Base-by-base conservation (phyloP, 371 early-diverging fungal species). In the Massospora cicadina region DNA sequence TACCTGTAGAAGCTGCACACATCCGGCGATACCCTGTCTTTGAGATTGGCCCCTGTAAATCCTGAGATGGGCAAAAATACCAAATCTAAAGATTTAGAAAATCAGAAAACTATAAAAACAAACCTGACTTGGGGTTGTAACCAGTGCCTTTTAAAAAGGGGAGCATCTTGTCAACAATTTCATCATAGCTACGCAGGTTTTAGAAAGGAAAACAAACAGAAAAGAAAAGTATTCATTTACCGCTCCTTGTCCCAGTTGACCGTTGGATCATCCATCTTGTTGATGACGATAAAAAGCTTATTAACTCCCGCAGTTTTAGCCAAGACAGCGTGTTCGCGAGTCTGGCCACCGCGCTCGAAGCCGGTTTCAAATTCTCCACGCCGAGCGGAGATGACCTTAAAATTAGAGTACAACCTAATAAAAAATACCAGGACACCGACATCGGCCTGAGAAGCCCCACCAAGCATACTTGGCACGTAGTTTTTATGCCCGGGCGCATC, bases 361-460 rank as follows among this genome's bases (percentile, higher is more conserved):
- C 99, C 99, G 65, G 98, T 94, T 80, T 99, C 99, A 71, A 99
- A 99, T 79, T 99, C 99, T 72, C 98, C 98, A 78, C 87, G 91
- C 68, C 98, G 85, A 30, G 99, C 99, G 60, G 98, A 97, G 61
- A 99, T 92, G 21, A 99, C 82, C 71, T 70, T 57, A 2, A 33
- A 33, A 33, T 30, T 1, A 55, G n/a, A 55, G 12, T 30, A 43
- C n/a, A 26, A 60, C 17, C 25, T 13, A 43, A 43, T 5, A 43
- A 43, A 43, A 43, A 43, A 43, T 69, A 70, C 93, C 66, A 99
- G 76, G 13, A 99, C 88, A 67, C 91, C 99, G 54, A 95, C 80
- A 74, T 98, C 98, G 25, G 97, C 96, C 75, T 98, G 97, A 21
- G 94, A 87, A 21, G 95, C 97, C 68, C 96, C 97, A 68, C 83